Conservation (phyloP, 257 asterid species). For the Avicennia marina region DNA sequence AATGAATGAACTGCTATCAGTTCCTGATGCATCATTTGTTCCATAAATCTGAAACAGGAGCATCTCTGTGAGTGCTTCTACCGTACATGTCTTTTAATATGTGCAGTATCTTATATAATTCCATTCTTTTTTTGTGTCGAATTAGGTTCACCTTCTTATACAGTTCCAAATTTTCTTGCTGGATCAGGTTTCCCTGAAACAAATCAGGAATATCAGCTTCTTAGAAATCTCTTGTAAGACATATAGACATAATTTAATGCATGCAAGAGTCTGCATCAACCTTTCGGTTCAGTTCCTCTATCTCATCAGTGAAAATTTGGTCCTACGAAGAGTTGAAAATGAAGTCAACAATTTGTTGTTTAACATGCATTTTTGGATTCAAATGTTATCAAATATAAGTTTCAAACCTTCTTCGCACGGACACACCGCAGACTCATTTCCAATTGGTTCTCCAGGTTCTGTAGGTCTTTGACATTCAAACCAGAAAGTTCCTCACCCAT, state of each 20-base stretch:
- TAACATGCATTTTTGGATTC: not conserved
- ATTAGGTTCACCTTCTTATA: conserved; percentile 43
- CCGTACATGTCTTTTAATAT: too few relatives aligned
- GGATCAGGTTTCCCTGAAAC: conserved; percentile 64
- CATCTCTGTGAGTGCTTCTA: conserved; percentile 9
- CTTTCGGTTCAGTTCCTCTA: conserved; percentile 57
- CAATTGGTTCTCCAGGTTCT: conserved; percentile 60
- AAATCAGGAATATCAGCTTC: conserved; percentile 27
- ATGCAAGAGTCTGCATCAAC: conserved; percentile 25
- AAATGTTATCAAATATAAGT: not conserved
- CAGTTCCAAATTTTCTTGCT: conserved; percentile 65
- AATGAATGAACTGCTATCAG: conserved; percentile 29
- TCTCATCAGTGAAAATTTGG: conserved; percentile 48
- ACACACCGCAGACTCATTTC: conserved; percentile 60
- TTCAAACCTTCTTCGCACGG: conserved; percentile 58
- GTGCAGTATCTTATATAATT: too few relatives aligned
- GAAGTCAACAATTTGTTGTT: conserved; percentile 7
- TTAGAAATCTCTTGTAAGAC: conserved; percentile 6
- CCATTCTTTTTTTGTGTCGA: too few relatives aligned
- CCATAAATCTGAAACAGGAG: conserved; percentile 45
- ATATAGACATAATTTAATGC: not conserved
- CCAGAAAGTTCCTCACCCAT: conserved; percentile 73
- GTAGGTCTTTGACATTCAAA: conserved; percentile 52
- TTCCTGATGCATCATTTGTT: conserved; percentile 37
- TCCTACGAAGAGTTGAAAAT: conserved; percentile 40